A percentile compares a stretch with the other conserved stretches of the same genome.
These are phyloP conservation scores for Chrysophaeum taylorii DNA, from an alignment of 352 stramenopile species.

Conservation along the genomic window DNA sequence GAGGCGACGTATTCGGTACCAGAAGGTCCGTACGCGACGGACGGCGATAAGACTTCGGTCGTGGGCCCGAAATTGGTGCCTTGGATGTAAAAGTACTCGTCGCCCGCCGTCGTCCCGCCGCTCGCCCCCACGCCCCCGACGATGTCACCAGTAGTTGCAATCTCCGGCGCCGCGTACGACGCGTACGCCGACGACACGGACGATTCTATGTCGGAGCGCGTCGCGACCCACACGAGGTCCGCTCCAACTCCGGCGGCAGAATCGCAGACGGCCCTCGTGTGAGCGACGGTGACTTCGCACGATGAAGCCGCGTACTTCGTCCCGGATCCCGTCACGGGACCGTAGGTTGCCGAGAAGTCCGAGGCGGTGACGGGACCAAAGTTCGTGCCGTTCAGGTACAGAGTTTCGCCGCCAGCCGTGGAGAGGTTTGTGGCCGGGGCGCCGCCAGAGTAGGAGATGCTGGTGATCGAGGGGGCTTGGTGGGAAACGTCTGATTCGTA, in stretches of 20 bases:
- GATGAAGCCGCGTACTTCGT: too few relatives aligned
- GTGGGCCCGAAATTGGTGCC: conserved; percentile 14
- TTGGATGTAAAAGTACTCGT: background rate
- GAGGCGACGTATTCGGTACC: conserved; percentile 8
- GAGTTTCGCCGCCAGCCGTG: background rate
- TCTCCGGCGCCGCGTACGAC: too few relatives aligned
- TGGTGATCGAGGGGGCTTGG: too few relatives aligned
- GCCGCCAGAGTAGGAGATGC: too few relatives aligned
- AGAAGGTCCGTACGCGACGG: conserved; percentile 16
- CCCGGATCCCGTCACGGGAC: too few relatives aligned
- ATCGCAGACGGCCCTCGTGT: conserved; percentile 13
- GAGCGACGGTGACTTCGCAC: conserved; percentile 13
- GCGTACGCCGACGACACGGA: too few relatives aligned
- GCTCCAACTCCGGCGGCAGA: background rate
- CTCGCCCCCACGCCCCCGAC: too few relatives aligned
- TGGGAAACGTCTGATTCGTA: too few relatives aligned
- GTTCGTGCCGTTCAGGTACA: background rate
- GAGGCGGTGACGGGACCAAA: background rate
- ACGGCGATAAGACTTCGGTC: background rate
- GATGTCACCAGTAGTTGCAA: too few relatives aligned
- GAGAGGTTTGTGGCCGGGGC: too few relatives aligned
- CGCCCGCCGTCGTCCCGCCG: background rate
- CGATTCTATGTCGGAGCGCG: too few relatives aligned
- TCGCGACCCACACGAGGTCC: conserved; percentile 5
- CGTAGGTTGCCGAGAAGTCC: background rate